These are phyloP conservation scores for Lentithecium fluviatile DNA, from an alignment of 495 filamentous ascomycete species.

Conservation along the genomic window DNA sequence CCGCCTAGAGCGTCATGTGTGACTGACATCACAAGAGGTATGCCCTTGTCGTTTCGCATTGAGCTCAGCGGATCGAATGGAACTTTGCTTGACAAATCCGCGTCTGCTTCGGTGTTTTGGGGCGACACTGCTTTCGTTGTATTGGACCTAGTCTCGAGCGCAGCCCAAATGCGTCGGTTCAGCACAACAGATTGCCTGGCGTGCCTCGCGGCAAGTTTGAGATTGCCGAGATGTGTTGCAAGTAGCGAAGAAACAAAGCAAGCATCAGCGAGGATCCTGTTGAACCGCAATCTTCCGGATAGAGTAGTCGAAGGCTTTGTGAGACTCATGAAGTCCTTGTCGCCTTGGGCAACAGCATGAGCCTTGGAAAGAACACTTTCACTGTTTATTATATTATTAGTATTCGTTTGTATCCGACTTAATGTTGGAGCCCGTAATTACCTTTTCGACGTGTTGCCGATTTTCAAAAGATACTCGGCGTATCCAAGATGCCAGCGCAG, in stretches of 20 bases:
- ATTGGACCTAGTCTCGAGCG: conserved; percentile 54
- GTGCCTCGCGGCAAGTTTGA: conserved; percentile 62
- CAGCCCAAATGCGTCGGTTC: conserved; percentile 69
- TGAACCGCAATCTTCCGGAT: conserved; percentile 36
- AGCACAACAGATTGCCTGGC: conserved; percentile 65
- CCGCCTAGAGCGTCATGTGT: conserved; percentile 49
- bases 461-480: conserved; percentile 70
- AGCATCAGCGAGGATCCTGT: conserved; percentile 51
- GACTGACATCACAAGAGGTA: conserved; percentile 27
- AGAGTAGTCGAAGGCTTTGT: conserved; percentile 16
- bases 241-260: conserved; percentile 62
- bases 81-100: conserved; percentile 8
- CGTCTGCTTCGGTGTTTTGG: conserved; percentile 16
- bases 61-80: conserved; percentile 25
- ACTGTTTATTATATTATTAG: conserved; percentile 20
- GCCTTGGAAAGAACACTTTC: conserved; percentile 20
- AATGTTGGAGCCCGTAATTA: conserved; percentile 22
- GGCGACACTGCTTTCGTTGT: conserved; percentile 7
- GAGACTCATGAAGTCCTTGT: conserved; percentile 27
- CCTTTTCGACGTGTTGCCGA: conserved; percentile 54
- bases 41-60: conserved; percentile 22
- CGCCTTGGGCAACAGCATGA: conserved; percentile 16
- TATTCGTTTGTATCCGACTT: background rate
- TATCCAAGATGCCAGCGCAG: conserved; percentile 66
- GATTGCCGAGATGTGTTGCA: conserved; percentile 61